Evolutionary conservation across 2,329 filamentous ascomycete species (phyloP), one percentile per base, ranked within the genome.

Genomic region (Calonectria pteridis): DNA sequence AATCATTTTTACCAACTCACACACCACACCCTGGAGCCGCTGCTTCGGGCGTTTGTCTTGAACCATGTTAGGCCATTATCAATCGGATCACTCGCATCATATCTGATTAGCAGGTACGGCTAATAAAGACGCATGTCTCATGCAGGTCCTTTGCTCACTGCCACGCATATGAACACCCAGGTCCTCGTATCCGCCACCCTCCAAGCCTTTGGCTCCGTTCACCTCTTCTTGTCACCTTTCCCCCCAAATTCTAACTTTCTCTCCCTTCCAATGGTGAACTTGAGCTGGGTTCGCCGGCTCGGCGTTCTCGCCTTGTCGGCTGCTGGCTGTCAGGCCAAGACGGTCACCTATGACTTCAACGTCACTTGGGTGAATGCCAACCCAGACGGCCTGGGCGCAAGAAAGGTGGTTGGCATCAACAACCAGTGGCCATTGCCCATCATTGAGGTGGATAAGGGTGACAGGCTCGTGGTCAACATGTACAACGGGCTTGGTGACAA

Each of bases 391-490:
- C 80, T 85, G 37, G 86, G 87, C 37, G 82, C 85, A 6, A 87
- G 92, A 62, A 87, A 89, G 40, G 88, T 90, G 1, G 91, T 94
- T 79, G 91, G 91, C 16, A 91, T 94, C 80, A 94, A 94, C 79
- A 87, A 87, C 13, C 81, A 90, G 81, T 93, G 92, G 90, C 92
- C 92, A 2, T 87, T 91, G 29, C 93, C 93, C 1, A 80, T 85
- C 13, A 89, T 93, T 51, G 86, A 88, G 67, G 90, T 89, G 11
- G 87, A 85, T 63, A 86, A 88, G 71, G 90, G 90, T 65, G 90
- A 92, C 73, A 84, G 82, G 29, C 75, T 90, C 50, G 81, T 88
- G 16, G 83, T 90, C 59, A 88, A 88, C 76, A 82, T 90, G 72
- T 76, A 85, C 66, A 91, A 91, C 77, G 79, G 82, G 46, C 83